Evolutionary conservation across 2,329 filamentous ascomycete genomes (phyloP), one percentile per base, ranked within the genome.

Genomic region (Xylogone sp.): DNA sequence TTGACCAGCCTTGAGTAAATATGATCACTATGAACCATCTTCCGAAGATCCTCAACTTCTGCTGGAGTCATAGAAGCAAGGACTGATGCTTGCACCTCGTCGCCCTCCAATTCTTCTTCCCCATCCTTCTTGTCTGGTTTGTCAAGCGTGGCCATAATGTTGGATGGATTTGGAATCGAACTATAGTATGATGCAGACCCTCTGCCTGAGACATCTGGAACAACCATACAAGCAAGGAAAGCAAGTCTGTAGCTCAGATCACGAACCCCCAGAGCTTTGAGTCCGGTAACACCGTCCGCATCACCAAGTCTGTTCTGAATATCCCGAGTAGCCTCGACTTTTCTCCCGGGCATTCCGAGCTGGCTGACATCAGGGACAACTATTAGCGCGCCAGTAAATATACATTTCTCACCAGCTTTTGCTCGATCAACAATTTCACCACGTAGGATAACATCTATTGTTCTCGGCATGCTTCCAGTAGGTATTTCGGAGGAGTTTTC

Each of bases 401-500:
- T 90, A 69, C 94, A 99, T 71, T 96, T 97, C 71, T 99, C 94
- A 57, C 94, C 94, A 46, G 94, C 94, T 75, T 97, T 97, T 48
- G 93, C 92, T 48, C 94, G 85, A 64, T 99, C 94, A 21, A 99
- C 94, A 75, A 99, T 97, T 69, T 99, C 94, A 64, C 94, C 94
- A 54, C 94, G 86, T 29, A 99, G 72, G 59, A 99, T 97, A 42
- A 99, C 88, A 64, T 99, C 94, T 83, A 99, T 94, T 2, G 94
- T 99, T 53, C 94, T 83, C 21, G 94, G 94, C 94, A 99, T 99
- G 72, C 92, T 97, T 50, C 94, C 94, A 0, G 94, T 99, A 0
- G 94, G 94, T 34, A 99, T 99, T 68, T 99, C 94, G 3, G 93
- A 93, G 60, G 91, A 96, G 74, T 97, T 99, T 71, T 99, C 94